phyloP scores from a whole-genome alignment of 768 basidiomycete species.

The Macrocybe gigantea region DNA sequence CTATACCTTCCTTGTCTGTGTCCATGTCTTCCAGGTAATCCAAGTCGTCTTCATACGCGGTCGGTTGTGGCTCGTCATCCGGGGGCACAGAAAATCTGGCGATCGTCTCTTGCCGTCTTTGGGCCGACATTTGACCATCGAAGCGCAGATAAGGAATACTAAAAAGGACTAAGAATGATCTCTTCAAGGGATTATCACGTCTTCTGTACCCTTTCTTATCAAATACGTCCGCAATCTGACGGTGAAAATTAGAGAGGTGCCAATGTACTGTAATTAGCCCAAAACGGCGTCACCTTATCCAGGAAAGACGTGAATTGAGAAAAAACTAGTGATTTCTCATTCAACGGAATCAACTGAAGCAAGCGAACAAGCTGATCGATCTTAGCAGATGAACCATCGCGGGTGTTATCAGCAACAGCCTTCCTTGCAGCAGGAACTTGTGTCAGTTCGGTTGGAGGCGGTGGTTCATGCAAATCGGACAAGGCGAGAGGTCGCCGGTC shows the following conservation, averaged over 20 bases:
- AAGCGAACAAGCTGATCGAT: conserved; percentile 77
- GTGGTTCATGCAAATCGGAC: conserved; percentile 55
- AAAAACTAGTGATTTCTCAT: conserved; percentile 82
- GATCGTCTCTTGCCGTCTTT: conserved; percentile 71
- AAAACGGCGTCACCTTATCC: conserved; percentile 50
- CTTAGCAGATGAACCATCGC: conserved; percentile 70
- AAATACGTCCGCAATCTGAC: conserved; percentile 63
- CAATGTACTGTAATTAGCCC: neutral
- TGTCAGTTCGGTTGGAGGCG: conserved; percentile 62
- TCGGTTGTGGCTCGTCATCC: conserved; percentile 12
- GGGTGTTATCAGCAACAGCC: conserved; percentile 32
- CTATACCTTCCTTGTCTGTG: conserved; percentile 11
- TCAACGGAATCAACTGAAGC: conserved; percentile 57
- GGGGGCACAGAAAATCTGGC: conserved; percentile 68
- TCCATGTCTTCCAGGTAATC: conserved; percentile 27
- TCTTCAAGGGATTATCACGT: too few species aligned
- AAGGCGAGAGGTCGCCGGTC: conserved; percentile 61
- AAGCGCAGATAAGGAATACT: conserved; percentile 78
- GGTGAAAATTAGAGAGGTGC: neutral
- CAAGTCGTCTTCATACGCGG: conserved; percentile 20
- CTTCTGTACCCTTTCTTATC: conserved; percentile 50
- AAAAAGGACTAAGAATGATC: conserved; percentile 9
- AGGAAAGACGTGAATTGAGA: conserved; percentile 87
- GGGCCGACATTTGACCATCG: conserved; percentile 83
- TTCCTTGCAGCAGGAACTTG: conserved; percentile 43